phyloP scores from a whole-genome alignment of 768 basidiomycete species.

The Rhizopogon sp. region DNA sequence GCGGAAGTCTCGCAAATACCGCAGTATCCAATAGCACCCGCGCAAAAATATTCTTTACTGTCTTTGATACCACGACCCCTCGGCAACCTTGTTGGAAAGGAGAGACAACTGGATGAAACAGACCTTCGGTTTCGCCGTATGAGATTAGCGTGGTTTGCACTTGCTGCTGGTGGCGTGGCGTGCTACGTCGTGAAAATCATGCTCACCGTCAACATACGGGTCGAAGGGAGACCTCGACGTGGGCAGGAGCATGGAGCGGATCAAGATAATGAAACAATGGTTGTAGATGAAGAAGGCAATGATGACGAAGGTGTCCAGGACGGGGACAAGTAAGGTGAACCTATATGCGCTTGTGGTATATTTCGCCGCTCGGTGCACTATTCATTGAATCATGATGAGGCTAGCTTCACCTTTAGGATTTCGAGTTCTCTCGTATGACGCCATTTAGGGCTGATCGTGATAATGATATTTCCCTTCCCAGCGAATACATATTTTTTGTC shows the following conservation, averaged over 20 bases:
- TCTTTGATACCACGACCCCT: conserved; percentile 34
- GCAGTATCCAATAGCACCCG: conserved; percentile 13
- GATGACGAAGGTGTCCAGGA: conserved; percentile 6
- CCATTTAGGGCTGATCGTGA: background rate
- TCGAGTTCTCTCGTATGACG: conserved; percentile 6
- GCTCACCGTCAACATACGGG: background rate
- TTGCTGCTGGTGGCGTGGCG: conserved; percentile 38
- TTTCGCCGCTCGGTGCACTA: background rate
- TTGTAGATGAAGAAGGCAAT: background rate
- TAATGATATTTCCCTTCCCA: too few relatives aligned
- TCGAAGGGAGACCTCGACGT: background rate
- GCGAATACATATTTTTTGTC: too few relatives aligned
- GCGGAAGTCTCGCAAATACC: conserved; percentile 25
- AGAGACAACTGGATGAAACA: conserved; percentile 26
- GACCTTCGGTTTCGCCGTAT: conserved; percentile 44
- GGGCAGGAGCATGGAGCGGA: background rate
- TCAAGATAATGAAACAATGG: background rate
- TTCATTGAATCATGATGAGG: background rate
- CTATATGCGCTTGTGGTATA: background rate
- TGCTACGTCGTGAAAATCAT: conserved; percentile 28
- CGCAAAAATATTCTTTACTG: conserved; percentile 27
- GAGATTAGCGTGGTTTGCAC: conserved; percentile 50
- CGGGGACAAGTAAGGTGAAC: conserved; percentile 9
- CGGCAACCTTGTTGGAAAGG: conserved; percentile 7
- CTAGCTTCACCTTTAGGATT: conserved; percentile 6